Evolutionary conservation across 495 filamentous ascomycete genomes (phyloP), one percentile per base, ranked within the genome.

Genomic region (Penicillium mononematosum): DNA sequence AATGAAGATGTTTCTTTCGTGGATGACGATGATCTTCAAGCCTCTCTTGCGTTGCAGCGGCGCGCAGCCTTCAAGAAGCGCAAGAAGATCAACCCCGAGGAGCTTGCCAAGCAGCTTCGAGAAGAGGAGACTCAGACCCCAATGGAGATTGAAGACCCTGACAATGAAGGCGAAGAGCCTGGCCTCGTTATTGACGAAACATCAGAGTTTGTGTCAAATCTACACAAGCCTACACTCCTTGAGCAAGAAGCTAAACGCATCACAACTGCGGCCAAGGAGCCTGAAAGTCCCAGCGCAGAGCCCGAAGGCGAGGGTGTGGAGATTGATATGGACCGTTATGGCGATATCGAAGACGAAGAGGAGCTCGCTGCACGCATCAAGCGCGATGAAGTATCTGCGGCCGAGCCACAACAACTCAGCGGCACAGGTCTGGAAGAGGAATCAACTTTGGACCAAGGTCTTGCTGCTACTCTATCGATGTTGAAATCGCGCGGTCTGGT

Each of bases 131-230:
- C 82, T 6, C 79, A 82, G 48, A 81, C 76, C 0, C 76, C 79
- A 8, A 77, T 80, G 68, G 79, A 85, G 38, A 65, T 76, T 47
- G 65, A 77, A 70, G 70, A 48, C 39, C 64, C 71, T 0, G 75
- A 78, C 11, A 78, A 72, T 1, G 76, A 72, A 24, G 79, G 78
- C 17, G 83, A 86, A 58, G 85, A 84, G 25, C 83, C 81, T 16
- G 92, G 92, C 29, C 77, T 97, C 11, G 81, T 98, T 14, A 91
- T 98, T 54, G 92, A 97, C 60, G 93, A 98, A 67, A 96, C 93
- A 14, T 88, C 91, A 4, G 92, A 96, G 59, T 98, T 98, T 67
- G 90, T 98, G 25, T 86, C 91, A 19, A 90, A 91, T 60, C 71
- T 98, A 51, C 84, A 87, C 62, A 86, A 85, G 59, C 82, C 80